phyloP scores from a whole-genome alignment of 495 filamentous ascomycete species.

The Aspergillus ostianus region DNA sequence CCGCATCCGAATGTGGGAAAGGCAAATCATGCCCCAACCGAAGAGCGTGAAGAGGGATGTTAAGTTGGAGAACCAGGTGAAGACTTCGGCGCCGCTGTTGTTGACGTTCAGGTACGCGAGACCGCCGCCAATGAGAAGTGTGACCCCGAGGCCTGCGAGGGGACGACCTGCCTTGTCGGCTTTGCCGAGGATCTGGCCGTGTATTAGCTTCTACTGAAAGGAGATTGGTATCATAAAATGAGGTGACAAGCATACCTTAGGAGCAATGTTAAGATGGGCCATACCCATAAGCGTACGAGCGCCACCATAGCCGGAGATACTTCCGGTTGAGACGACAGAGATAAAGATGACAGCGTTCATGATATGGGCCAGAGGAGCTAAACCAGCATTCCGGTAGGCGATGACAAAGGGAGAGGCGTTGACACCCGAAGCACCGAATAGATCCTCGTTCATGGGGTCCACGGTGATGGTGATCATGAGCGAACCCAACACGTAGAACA shows the following conservation, averaged over 20 bases:
- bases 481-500: constrained; percentile 55
- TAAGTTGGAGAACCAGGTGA: constrained; percentile 59
- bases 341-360: constrained; percentile 46
- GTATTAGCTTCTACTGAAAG: background rate
- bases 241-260: constrained; percentile 31
- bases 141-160: constrained; percentile 38
- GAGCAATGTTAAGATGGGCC: constrained; percentile 52
- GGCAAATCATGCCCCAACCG: constrained; percentile 55
- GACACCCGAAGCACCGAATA: constrained; percentile 42
- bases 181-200: constrained; percentile 38
- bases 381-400: constrained; percentile 50
- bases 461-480: constrained; percentile 58
- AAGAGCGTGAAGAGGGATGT: constrained; percentile 56
- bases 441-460: constrained; percentile 39
- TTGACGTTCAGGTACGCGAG: constrained; percentile 52
- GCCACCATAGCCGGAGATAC: constrained; percentile 58
- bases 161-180: constrained; percentile 53
- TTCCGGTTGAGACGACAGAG: constrained; percentile 48
- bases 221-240: background rate
- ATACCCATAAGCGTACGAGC: constrained; percentile 58
- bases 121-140: constrained; percentile 43
- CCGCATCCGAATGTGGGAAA: constrained; percentile 60
- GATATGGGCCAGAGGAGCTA: constrained; percentile 35
- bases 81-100: constrained; percentile 45
- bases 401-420: constrained; percentile 57